Conservation (phyloP, 768 basidiomycete species). For the Russula brevipes region DNA sequence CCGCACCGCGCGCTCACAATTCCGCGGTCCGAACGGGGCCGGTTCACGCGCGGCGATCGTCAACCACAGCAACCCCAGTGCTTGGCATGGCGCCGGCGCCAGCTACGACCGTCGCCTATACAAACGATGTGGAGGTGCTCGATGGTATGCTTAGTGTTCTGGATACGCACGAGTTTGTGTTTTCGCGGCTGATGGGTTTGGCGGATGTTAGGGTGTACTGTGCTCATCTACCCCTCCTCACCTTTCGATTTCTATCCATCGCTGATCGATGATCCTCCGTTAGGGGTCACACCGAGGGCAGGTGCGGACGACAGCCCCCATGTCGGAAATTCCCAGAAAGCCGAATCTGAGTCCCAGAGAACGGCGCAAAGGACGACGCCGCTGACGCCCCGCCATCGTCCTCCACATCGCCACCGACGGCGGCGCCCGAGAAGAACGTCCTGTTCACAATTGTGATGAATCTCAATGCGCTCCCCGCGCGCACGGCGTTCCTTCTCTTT, state of each 20-base stretch:
- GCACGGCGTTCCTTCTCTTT: constrained; percentile 80
- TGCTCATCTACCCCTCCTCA: background rate
- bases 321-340: background rate
- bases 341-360: background rate
- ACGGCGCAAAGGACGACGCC: background rate
- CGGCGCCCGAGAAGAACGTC: background rate
- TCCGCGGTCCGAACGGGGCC: constrained; percentile 26
- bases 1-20: constrained; percentile 56
- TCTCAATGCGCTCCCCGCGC: constrained; percentile 68
- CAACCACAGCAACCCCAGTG: constrained; percentile 77
- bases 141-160: constrained; percentile 57
- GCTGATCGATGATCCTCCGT: background rate
- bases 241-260: background rate
- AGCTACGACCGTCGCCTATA: constrained; percentile 68
- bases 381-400: background rate
- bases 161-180: constrained; percentile 70
- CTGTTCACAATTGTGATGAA: constrained; percentile 31
- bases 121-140: constrained; percentile 71
- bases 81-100: constrained; percentile 65
- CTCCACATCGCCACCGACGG: background rate
- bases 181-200: constrained; percentile 77
- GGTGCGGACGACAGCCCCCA: constrained; percentile 33
- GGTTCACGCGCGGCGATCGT: constrained; percentile 60
- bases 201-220: constrained; percentile 81
- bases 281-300: constrained; percentile 63